These are phyloP conservation scores for Erodium moschatum DNA, from an alignment of 441 rosid species.

Conservation along the genomic window DNA sequence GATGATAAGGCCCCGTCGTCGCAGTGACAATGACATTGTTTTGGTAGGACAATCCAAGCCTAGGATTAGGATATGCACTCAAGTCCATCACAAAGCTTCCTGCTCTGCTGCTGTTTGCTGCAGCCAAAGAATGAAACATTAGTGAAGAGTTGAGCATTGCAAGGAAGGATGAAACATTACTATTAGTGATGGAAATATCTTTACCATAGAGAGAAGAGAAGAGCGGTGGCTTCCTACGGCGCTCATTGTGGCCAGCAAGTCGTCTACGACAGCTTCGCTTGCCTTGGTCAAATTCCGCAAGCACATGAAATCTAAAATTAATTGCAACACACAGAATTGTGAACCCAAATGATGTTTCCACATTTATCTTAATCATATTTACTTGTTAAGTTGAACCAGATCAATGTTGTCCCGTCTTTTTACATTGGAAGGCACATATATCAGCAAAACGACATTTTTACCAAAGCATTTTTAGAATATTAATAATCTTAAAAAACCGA, in stretches of 20 bases:
- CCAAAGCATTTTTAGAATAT: too few species aligned
- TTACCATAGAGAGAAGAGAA: constrained; percentile 39
- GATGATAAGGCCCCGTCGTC: constrained; percentile 30
- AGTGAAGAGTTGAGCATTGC: not conserved
- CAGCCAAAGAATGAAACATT: constrained; percentile 14
- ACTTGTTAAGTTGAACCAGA: too few species aligned
- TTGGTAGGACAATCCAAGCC: constrained; percentile 36
- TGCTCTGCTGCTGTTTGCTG: constrained; percentile 43
- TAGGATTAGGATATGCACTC: constrained; percentile 35
- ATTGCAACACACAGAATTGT: not conserved
- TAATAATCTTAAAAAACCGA: too few species aligned
- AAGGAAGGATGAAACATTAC: too few species aligned
- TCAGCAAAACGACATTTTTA: too few species aligned
- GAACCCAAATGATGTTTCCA: too few species aligned
- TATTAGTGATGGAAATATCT: constrained; percentile 16
- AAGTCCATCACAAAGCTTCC: constrained; percentile 63
- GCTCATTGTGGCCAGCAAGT: constrained; percentile 84
- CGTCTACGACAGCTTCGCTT: constrained; percentile 87
- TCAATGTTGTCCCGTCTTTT: too few species aligned
- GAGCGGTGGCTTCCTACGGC: constrained; percentile 77
- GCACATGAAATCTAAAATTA: constrained; percentile 61
- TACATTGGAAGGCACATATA: too few species aligned
- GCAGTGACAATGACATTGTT: constrained; percentile 25
- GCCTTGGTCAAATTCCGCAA: constrained; percentile 84
- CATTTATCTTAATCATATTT: not conserved